Percentiles rank a stretch among this genome's conserved stretches.
These are phyloP conservation scores for Eucalyptus brandiana DNA, from an alignment of 345 rosid genomes.

Conservation along the genomic window DNA sequence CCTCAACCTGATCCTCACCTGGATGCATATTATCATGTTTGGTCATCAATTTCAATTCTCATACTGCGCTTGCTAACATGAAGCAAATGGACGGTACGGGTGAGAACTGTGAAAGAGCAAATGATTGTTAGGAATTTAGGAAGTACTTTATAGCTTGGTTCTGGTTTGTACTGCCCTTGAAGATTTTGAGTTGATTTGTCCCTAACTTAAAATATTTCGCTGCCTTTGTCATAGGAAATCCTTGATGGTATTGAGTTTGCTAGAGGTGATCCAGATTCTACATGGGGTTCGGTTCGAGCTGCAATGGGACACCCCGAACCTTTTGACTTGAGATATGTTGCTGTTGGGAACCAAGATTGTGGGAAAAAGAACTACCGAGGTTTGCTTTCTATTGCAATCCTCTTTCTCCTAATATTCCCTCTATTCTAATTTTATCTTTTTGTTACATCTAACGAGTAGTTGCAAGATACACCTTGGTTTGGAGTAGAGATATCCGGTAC, in stretches of 20 bases:
- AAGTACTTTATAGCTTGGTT: not conserved
- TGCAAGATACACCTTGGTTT: not conserved
- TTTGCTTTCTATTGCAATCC: not conserved
- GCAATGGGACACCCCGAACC: slow-evolving; percentile 90
- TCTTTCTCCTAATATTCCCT: not conserved
- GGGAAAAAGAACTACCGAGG: slow-evolving; percentile 81
- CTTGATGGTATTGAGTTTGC: slow-evolving; percentile 92
- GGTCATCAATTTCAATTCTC: not conserved
- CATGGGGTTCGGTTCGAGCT: slow-evolving; percentile 89
- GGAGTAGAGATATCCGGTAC: not conserved
- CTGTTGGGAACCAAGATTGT: slow-evolving; percentile 92
- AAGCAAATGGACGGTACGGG: not conserved
- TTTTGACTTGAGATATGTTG: slow-evolving; percentile 87
- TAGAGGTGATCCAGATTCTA: slow-evolving; percentile 58
- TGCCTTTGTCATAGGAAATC: slow-evolving; percentile 56
- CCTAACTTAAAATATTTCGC: not conserved
- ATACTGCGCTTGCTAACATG: not conserved
- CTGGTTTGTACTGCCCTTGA: not conserved
- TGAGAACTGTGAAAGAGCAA: not conserved
- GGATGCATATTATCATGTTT: not conserved
- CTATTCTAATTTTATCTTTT: not conserved
- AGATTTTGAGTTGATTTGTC: not conserved
- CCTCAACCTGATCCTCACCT: not conserved
- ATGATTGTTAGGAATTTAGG: not conserved
- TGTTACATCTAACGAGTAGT: not conserved